Evolutionary conservation across 352 stramenopile species (phyloP).

Genomic region (Pythium biforme): DNA sequence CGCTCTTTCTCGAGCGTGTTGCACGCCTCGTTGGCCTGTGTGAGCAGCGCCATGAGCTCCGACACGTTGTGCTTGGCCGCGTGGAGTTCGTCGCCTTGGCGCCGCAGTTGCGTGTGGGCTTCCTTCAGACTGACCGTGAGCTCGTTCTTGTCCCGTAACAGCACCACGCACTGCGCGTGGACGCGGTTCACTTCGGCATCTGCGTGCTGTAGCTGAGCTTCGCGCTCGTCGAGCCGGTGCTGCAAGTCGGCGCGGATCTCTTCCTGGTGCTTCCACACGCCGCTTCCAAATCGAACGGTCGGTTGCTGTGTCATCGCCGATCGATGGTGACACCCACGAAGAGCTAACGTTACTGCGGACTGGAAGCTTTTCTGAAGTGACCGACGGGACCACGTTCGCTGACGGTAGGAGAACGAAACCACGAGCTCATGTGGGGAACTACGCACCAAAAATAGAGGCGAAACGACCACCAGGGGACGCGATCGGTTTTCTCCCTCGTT

Average conservation of each 20-base stretch:
- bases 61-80: slow-evolving; percentile 13
- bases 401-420: no score
- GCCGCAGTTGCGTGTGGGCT: not conserved
- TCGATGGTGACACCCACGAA: no score
- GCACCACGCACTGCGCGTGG: slow-evolving; percentile 10
- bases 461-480: no score
- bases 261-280: slow-evolving; percentile 37
- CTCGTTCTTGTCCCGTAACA: slow-evolving; percentile 12
- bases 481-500: no score
- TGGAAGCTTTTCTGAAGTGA: no score
- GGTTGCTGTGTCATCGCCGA: not conserved
- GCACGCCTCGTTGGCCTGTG: slow-evolving; percentile 5
- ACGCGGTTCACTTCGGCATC: slow-evolving; percentile 8
- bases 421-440: no score
- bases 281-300: slow-evolving; percentile 27
- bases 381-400: no score
- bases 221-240: slow-evolving; percentile 15
- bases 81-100: slow-evolving; percentile 14
- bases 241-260: slow-evolving; percentile 21
- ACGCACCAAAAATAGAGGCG: no score
- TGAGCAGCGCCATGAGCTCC: slow-evolving; percentile 16
- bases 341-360: no score
- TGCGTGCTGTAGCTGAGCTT: not conserved
- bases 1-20: slow-evolving; percentile 6
- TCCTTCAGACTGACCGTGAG: not conserved